Conservation (phyloP, 1,284 basidiomycete genomes). For the Apiotrichum siamense region DNA sequence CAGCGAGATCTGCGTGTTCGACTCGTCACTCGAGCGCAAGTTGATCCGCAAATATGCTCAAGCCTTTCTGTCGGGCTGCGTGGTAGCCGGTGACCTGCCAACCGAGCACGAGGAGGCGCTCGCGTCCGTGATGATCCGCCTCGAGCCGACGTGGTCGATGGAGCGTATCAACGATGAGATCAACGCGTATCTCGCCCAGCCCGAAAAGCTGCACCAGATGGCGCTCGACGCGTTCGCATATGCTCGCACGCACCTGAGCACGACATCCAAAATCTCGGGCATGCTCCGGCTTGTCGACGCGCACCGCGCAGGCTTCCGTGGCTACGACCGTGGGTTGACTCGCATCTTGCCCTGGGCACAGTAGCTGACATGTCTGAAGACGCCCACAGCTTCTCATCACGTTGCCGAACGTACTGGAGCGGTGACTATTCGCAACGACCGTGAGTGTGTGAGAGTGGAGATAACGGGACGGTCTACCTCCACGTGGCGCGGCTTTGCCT, state of each 20-base stretch:
- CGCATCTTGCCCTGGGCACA: too few species aligned
- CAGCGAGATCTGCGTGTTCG: conserved; percentile 46
- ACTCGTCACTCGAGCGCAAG: conserved; percentile 45
- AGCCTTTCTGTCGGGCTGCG: conserved; percentile 43
- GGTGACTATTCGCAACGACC: conserved; percentile 22
- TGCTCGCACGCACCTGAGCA: conserved; percentile 39
- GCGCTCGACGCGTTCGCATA: conserved; percentile 41
- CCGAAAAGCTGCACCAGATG: conserved; percentile 38
- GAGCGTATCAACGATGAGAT: conserved; percentile 36
- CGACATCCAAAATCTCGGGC: conserved; percentile 37
- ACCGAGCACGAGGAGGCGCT: conserved; percentile 44
- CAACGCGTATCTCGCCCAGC: conserved; percentile 27
- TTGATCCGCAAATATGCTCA: conserved; percentile 47
- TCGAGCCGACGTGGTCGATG: conserved; percentile 38
- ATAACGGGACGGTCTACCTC: too few species aligned
- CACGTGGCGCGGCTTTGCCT: too few species aligned
- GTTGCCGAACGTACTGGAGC: conserved; percentile 40
- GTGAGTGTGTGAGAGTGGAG: conserved; percentile 21
- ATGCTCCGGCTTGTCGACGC: conserved; percentile 36
- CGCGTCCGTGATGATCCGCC: conserved; percentile 32
- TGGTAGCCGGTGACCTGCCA: conserved; percentile 43
- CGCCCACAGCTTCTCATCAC: conserved; percentile 35
- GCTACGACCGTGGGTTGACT: conserved; percentile 41
- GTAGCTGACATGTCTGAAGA: conserved; percentile 15
- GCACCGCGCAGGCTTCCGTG: conserved; percentile 33